Evolutionary conservation across 805 yeast genomes (phyloP), one percentile per base, ranked within the genome.

Genomic region (Wickerhamomyces kurtzmanii): DNA sequence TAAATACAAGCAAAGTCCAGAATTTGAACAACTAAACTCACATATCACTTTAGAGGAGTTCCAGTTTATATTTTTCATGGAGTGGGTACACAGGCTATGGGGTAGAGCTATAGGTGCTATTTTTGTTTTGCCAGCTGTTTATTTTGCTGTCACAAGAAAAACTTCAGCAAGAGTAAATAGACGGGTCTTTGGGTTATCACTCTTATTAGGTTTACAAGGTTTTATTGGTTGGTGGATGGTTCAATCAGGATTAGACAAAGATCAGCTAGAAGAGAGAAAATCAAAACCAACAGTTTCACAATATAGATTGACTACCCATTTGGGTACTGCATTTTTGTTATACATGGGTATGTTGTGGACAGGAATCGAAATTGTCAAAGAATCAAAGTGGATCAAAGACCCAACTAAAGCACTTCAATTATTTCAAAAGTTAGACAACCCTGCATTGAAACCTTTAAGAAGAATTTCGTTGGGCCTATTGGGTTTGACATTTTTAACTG

Each of bases 191-290:
- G 83, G 83, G 2, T 68, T 91, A 25, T 70, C 94, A 23, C 74
- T 67, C 1, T 58, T 91, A 28, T 65, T 91, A 32, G 99, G 95
- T 8, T 59, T 91, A 26, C 98, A 91, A 62, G 98, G 98, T 29
- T 81, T 78, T 29, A 79, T 91, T 40, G 98, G 98, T 18, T 91
- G 98, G 98, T 91, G 99, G 99, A 91, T 91, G 98, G 98, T 91
- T 29, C 75, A 82, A 45, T 84, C 96, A 8, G 98, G 98, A 17
- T 65, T 91, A 31, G 94, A 86, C 49, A 80, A 79, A 45, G 68
- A 77, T 24, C 79, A 79, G 46, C 60, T 91, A 26, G 69, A 68
- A 14, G 86, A 79, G 39, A 70, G 95, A 50, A 80, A 71, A 25
- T 75, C 94, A 1, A 93, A 89, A 49, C 98, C 98, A n/a, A 85